Evolutionary conservation across 352 stramenopile genomes (phyloP).

Genomic region (Phytophthora aleatoria): DNA sequence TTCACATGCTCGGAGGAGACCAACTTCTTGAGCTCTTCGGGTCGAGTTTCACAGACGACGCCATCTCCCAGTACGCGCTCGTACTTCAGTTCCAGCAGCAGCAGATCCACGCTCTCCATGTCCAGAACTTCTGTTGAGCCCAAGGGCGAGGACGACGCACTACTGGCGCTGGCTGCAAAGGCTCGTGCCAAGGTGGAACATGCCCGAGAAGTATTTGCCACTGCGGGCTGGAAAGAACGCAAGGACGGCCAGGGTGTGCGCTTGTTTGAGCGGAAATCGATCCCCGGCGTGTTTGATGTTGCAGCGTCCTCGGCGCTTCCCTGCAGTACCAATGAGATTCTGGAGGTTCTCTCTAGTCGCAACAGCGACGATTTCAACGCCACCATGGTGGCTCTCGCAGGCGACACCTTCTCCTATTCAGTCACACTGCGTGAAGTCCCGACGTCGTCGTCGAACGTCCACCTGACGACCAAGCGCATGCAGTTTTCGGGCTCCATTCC

Average conservation of each 20-base stretch:
- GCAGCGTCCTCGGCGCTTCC: slow-evolving; percentile 30
- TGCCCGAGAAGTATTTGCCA: slow-evolving; percentile 8
- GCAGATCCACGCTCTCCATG: slow-evolving; percentile 18
- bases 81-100: slow-evolving; percentile 35
- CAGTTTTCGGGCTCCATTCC: slow-evolving; percentile 34
- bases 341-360: slow-evolving; percentile 37
- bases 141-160: slow-evolving; percentile 32
- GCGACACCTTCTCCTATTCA: slow-evolving; percentile 40
- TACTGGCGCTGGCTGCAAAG: slow-evolving; percentile 24
- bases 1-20: slow-evolving; percentile 34
- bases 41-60: slow-evolving; percentile 9
- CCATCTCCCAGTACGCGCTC: slow-evolving; percentile 29
- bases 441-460: slow-evolving; percentile 10
- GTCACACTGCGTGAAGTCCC: slow-evolving; percentile 39
- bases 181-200: slow-evolving; percentile 28
- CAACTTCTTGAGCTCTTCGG: slow-evolving; percentile 17
- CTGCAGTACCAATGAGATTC: slow-evolving; percentile 36
- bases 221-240: slow-evolving; percentile 36
- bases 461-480: slow-evolving; percentile 40
- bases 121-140: slow-evolving; percentile 12
- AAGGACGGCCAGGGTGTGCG: slow-evolving; percentile 36
- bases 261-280: slow-evolving; percentile 35
- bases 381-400: slow-evolving; percentile 41
- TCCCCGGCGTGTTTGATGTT: slow-evolving; percentile 20
- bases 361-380: slow-evolving; percentile 47